phyloP scores from a whole-genome alignment of 371 early-diverging fungal species.

The Mucor circinelloides region DNA sequence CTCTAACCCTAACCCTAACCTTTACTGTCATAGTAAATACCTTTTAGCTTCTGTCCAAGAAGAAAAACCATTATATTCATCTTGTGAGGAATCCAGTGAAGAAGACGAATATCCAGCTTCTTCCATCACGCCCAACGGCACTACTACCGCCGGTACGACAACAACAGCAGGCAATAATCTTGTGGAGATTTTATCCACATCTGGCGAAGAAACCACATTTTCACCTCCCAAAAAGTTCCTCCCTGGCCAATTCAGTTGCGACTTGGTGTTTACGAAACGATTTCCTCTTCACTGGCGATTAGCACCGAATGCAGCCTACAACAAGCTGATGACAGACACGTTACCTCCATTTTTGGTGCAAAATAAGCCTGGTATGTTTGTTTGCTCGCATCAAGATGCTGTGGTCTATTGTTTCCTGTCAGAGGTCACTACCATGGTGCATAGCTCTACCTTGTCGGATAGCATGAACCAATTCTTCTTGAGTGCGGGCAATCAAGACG shows the following conservation, averaged over 20 bases:
- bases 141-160: neutral
- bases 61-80: slow-evolving; percentile 35
- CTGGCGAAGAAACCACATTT: slow-evolving; percentile 41
- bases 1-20: too few species aligned
- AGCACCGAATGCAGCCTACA: slow-evolving; percentile 67
- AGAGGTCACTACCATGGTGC: slow-evolving; percentile 31
- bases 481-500: neutral
- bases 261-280: slow-evolving; percentile 58
- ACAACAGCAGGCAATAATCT: slow-evolving; percentile 30
- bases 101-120: slow-evolving; percentile 25
- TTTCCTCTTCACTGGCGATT: slow-evolving; percentile 83
- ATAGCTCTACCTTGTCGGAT: slow-evolving; percentile 10
- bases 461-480: slow-evolving; percentile 5
- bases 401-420: slow-evolving; percentile 70
- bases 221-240: slow-evolving; percentile 43
- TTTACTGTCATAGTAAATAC: slow-evolving; percentile 56
- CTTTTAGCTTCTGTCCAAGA: slow-evolving; percentile 54
- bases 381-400: slow-evolving; percentile 54
- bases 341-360: slow-evolving; percentile 68
- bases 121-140: neutral
- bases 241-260: slow-evolving; percentile 77
- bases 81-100: slow-evolving; percentile 55
- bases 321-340: slow-evolving; percentile 53
- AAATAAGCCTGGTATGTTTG: slow-evolving; percentile 79
- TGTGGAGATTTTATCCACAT: slow-evolving; percentile 46